These are phyloP conservation scores for Stephanocyclus meneghinianus DNA, from an alignment of 352 stramenopile genomes.

Conservation along the genomic window DNA sequence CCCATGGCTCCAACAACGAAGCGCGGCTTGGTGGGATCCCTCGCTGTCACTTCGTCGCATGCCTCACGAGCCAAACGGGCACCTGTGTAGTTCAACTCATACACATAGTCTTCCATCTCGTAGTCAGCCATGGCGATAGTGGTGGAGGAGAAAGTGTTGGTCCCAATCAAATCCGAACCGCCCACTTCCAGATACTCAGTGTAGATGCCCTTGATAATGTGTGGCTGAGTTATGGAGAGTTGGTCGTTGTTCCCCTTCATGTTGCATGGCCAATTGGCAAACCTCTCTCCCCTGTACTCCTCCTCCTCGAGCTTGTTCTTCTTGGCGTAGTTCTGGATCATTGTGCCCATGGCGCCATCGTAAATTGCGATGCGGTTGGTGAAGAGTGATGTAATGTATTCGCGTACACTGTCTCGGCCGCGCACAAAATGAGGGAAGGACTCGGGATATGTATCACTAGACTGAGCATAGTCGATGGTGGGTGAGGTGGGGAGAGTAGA, in stretches of 20 bases:
- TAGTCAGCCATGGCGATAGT: conserved; percentile 96
- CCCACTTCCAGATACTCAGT: conserved; percentile 91
- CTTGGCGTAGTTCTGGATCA: conserved; percentile 91
- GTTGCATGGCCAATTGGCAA: conserved; percentile 89
- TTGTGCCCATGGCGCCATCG: conserved; percentile 96
- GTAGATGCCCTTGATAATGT: conserved; percentile 95
- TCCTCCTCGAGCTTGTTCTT: conserved; percentile 89
- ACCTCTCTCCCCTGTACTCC: conserved; percentile 93
- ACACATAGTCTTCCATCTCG: conserved; percentile 92
- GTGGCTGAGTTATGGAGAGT: conserved; percentile 91
- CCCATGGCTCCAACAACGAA: conserved; percentile 94
- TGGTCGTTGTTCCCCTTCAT: conserved; percentile 98
- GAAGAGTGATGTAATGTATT: conserved; percentile 86
- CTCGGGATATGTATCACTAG: conserved; percentile 61
- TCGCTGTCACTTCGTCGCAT: conserved; percentile 90
- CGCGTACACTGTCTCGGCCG: conserved; percentile 83
- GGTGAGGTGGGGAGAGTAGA: conserved; percentile 58
- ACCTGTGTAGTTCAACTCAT: conserved; percentile 94
- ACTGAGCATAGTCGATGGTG: conserved; percentile 78
- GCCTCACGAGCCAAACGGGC: conserved; percentile 89
- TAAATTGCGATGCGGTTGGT: conserved; percentile 88
- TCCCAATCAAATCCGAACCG: conserved; percentile 92
- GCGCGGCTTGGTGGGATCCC: conserved; percentile 88
- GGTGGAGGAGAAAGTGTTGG: conserved; percentile 95
- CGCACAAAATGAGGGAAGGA: conserved; percentile 86